Base-by-base conservation (phyloP, 805 yeast species). In the Lachancea sp. region DNA sequence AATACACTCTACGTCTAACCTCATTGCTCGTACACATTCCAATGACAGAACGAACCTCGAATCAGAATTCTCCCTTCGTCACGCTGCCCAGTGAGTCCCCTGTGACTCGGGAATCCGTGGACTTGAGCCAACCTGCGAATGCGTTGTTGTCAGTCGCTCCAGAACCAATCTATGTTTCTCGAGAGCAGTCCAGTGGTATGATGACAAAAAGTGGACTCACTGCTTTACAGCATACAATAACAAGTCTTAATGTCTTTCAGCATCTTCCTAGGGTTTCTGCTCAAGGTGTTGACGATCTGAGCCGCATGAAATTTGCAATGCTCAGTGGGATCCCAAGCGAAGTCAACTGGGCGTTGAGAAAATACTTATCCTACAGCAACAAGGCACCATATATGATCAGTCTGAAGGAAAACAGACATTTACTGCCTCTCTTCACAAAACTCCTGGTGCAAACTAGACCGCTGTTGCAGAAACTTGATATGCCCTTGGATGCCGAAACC, bases 301-400 rank as follows among this genome's bases (percentile, higher is more conserved):
- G 73, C 9, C 71, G 96, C 45, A 76, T 87, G 52, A 71, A 72
- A 48, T 72, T 87, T 78, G 78, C 92, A 3, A 70, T 87, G 45
- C 69, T 71, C 45, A 74, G 82, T 15, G 82, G 79, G 1, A 62
- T 86, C 18, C 74, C 69, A 13, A 70, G 72, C 23, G 96, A 87
- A 56, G 70, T 81, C 18, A 77, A 75, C 50, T 83, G 88, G 79
- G 81, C 90, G 3, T 61, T 85, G 41, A 69, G 73, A 34, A 74
- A 60, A 44, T 58, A 58, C 38, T 38, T 61, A 31, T 51, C 59
- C 7, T 60, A 60, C 35, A 61, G 64, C 21, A 72, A 69, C 55
- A 70, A 70, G 36, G 68, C 70, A 20, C 75, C 80, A 4, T 74
- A 69, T 34, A 59, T 67, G 51, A 64, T 78, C 23, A 65, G 66